phyloP scores from a whole-genome alignment of 139 green algal species.

The Micromonas commoda region DNA sequence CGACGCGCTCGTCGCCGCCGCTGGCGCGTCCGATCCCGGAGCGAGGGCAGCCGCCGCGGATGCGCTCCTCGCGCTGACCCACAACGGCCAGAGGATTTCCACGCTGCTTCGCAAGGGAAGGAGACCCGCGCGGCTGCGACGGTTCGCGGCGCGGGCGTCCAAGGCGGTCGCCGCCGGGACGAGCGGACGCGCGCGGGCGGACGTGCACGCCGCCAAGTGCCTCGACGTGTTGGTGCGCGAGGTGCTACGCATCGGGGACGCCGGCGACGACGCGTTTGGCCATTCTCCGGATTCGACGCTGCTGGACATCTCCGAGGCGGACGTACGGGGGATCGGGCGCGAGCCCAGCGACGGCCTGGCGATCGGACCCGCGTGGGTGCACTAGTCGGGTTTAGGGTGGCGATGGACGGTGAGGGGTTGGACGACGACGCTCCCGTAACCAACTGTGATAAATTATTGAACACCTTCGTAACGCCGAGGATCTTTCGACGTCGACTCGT shows the following conservation, averaged over 20 bases:
- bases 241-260: neutral
- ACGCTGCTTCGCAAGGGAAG: neutral
- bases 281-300: neutral
- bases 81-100: neutral
- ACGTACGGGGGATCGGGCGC: neutral
- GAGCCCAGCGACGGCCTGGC: neutral
- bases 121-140: neutral
- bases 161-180: neutral
- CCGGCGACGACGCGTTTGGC: neutral
- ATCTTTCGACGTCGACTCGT: too few species aligned
- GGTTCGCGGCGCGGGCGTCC: neutral
- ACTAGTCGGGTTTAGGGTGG: too few species aligned
- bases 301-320: neutral
- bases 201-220: neutral
- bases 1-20: neutral
- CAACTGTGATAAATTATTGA: too few species aligned
- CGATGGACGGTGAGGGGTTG: neutral
- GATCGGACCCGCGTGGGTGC: neutral
- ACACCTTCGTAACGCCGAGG: too few species aligned
- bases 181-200: neutral
- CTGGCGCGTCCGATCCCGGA: neutral
- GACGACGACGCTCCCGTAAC: too few species aligned
- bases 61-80: neutral
- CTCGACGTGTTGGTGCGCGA: neutral
- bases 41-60: neutral